Evolutionary conservation across 1,139 yeast species (phyloP), one percentile per base, ranked within the genome.

Genomic region (Candida sanyaensis): DNA sequence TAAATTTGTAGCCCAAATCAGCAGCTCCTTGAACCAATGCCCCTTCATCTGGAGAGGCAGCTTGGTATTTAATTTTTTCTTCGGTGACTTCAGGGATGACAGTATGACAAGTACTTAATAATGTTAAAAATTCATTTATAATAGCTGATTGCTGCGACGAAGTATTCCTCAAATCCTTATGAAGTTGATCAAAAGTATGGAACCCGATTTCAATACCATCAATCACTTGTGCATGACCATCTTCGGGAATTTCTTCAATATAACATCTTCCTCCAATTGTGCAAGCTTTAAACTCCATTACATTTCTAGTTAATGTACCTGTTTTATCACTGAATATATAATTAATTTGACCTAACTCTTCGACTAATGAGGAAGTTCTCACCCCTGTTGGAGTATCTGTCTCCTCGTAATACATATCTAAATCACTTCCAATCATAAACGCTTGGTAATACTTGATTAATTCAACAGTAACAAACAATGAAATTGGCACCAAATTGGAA

Each of bases 21-120:
- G 72, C 95, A 17, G 97, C 99, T 50, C 99, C 99, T 59, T 93
- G 92, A 3, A 95, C 99, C 53, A 95, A 75, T 0, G 99, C 99
- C 48, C 99, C 99, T 73, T 95, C 99, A 69, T 95, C 99, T 1
- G 99, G 99, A 1, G 98, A 92, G 0, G 99, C 97, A 0, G 99
- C 99, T 69, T 95, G 99, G 63, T 95, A 95, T 64, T 89, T 92
- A 55, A 93, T 86, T 1, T 74, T 60, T 0, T 88, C 88, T 2
- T 77, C 84, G 50, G 78, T 78, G 13, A 80, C 75, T 65, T 95
- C 99, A 0, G 99, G 99, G 53, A 95, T 95, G 42, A 95, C 99
- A 0, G 99, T 95, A 62, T 95, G 99, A 65, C 99, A 95, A 0
- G 96, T 86, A 46, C 98, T 89, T 49, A 95, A 73, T 47, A 92